A percentile compares a stretch with the other conserved stretches of the same genome.
These are phyloP conservation scores for Vickermania ingenoplastis DNA, from an alignment of 208 protist genomes.

Conservation along the genomic window DNA sequence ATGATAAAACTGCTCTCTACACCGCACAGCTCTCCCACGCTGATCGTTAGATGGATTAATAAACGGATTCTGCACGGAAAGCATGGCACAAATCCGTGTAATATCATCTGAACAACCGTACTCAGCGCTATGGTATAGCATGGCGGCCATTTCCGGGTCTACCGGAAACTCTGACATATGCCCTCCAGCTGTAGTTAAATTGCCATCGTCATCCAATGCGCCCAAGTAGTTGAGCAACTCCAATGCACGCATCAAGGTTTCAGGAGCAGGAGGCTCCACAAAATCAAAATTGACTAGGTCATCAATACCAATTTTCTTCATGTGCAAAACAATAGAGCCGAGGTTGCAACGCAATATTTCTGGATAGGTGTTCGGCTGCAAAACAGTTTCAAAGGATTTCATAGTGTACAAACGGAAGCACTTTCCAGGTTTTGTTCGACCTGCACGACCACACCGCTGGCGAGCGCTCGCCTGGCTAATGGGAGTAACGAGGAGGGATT, in stretches of 20 bases:
- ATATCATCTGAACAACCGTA: conserved; percentile 95
- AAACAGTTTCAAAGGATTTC: conserved; percentile 91
- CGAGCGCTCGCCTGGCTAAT: conserved; percentile 95
- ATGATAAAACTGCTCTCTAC: conserved; percentile 94
- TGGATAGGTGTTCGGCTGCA: conserved; percentile 90
- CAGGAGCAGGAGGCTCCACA: conserved; percentile 95
- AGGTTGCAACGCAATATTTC: conserved; percentile 98
- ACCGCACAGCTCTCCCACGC: conserved; percentile 53
- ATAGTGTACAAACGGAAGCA: conserved; percentile 96
- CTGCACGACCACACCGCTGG: conserved; percentile 94
- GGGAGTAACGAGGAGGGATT: conserved; percentile 94
- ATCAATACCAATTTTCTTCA: conserved; percentile 98
- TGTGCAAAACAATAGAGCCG: conserved; percentile 92
- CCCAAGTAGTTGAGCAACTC: conserved; percentile 93
- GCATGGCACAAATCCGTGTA: conserved; percentile 95
- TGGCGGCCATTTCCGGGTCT: conserved; percentile 95
- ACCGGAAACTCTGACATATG: conserved; percentile 98
- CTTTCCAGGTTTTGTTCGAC: conserved; percentile 93
- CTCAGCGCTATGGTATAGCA: conserved; percentile 92
- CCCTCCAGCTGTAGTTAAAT: conserved; percentile 92
- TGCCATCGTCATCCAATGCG: conserved; percentile 96
- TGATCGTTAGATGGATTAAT: conserved; percentile 67
- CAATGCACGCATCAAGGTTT: conserved; percentile 92
- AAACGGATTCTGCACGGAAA: conserved; percentile 82
- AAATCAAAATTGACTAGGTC: conserved; percentile 97